These are phyloP conservation scores for Paraphoma sp. DNA, from an alignment of 2,329 filamentous ascomycete species.

Conservation along the genomic window DNA sequence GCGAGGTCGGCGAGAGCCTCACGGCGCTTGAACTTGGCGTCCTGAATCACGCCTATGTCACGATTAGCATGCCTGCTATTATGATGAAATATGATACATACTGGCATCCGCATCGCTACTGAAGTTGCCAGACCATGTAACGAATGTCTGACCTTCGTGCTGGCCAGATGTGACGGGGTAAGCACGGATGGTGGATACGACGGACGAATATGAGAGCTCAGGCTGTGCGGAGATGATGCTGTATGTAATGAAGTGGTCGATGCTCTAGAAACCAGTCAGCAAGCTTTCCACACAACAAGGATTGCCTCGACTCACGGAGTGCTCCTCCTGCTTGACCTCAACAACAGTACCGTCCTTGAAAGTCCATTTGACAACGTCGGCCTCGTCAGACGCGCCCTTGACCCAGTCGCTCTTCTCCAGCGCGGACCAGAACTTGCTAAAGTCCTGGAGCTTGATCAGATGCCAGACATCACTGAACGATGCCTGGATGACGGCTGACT, in stretches of 20 bases:
- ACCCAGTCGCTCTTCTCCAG: constrained; percentile 68
- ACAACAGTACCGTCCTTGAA: constrained; percentile 73
- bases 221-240: constrained; percentile 72
- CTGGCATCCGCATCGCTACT: constrained; percentile 73
- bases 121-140: constrained; percentile 74
- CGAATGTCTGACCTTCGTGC: constrained; percentile 68
- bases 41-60: constrained; percentile 69
- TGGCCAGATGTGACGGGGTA: constrained; percentile 72
- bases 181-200: constrained; percentile 70
- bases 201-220: constrained; percentile 69
- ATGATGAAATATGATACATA: constrained; percentile 47
- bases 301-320: constrained; percentile 61
- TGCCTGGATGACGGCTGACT: constrained; percentile 72
- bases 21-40: constrained; percentile 78
- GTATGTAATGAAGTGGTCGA: constrained; percentile 80
- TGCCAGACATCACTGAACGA: constrained; percentile 74
- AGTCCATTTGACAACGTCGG: constrained; percentile 72
- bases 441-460: constrained; percentile 75
- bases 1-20: constrained; percentile 73
- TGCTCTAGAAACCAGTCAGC: constrained; percentile 54
- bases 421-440: constrained; percentile 70
- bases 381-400: constrained; percentile 68
- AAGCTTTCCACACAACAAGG: background rate
- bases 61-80: constrained; percentile 8
- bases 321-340: constrained; percentile 79